Evolutionary conservation across 805 yeast species (phyloP).

Genomic region (Saturnispora besseyi): DNA sequence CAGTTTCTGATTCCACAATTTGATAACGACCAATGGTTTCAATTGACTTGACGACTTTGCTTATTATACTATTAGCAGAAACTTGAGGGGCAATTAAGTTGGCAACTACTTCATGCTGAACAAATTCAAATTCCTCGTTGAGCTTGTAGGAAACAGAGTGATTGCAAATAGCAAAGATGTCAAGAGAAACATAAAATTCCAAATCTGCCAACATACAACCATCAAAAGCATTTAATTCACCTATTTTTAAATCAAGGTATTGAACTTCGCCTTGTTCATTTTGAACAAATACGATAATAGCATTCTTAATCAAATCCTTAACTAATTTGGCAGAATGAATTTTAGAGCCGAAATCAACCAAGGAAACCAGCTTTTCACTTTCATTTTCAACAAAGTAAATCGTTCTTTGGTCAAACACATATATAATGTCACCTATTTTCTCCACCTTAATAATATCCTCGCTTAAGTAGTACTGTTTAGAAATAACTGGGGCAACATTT

Average conservation of each 20-base stretch:
- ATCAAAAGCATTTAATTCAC: not conserved
- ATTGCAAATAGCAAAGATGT: slow-evolving; percentile 8
- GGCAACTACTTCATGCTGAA: not conserved
- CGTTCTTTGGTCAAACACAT: slow-evolving; percentile 8
- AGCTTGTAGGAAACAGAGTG: slow-evolving; percentile 7
- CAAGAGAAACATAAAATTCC: not conserved
- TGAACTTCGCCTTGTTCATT: not conserved
- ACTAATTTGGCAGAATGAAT: not conserved
- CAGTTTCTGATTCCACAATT: slow-evolving; percentile 6
- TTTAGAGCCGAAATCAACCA: not conserved
- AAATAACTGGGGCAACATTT: not conserved
- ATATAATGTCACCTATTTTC: not conserved
- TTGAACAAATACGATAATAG: not conserved
- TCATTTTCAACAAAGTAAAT: slow-evolving; percentile 7
- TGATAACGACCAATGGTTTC: slow-evolving; percentile 3
- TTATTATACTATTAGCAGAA: slow-evolving; percentile 5
- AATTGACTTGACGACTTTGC: not conserved
- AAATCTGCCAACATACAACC: slow-evolving; percentile 8
- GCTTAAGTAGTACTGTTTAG: slow-evolving; percentile 2
- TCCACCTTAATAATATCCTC: slow-evolving; percentile 14
- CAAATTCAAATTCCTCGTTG: not conserved
- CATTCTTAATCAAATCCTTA: not conserved
- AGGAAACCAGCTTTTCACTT: not conserved
- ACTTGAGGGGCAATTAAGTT: slow-evolving; percentile 6
- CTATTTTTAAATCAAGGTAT: not conserved